These are phyloP conservation scores for Phialemoniopsis sp. DNA, from an alignment of 2,329 filamentous ascomycete species.

Conservation along the genomic window DNA sequence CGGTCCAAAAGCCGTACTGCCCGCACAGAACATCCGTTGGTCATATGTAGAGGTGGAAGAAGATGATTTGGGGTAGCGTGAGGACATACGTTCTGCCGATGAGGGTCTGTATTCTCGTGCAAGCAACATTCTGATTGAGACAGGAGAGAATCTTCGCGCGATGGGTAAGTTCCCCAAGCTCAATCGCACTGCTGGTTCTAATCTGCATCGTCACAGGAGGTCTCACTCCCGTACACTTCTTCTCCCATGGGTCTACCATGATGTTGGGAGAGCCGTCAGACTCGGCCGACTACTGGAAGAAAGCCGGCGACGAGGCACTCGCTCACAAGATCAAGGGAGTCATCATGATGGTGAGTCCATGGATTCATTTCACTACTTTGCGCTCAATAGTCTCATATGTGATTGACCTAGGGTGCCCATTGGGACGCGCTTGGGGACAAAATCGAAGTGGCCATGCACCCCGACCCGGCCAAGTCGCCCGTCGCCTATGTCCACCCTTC, in stretches of 20 bases:
- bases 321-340: slow-evolving; percentile 56
- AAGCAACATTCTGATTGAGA: too few relatives aligned
- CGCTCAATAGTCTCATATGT: slow-evolving; percentile 2
- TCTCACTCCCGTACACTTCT: slow-evolving; percentile 58
- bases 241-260: slow-evolving; percentile 69
- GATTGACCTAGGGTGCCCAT: slow-evolving; percentile 50
- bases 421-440: slow-evolving; percentile 55
- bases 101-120: too few relatives aligned
- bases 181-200: background rate
- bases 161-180: background rate
- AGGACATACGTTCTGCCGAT: too few relatives aligned
- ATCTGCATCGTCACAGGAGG: background rate
- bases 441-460: slow-evolving; percentile 59
- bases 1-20: too few relatives aligned
- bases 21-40: too few relatives aligned
- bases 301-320: slow-evolving; percentile 59
- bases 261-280: slow-evolving; percentile 63
- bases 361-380: background rate
- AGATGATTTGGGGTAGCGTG: too few relatives aligned
- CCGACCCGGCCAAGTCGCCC: slow-evolving; percentile 54
- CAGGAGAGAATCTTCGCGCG: too few relatives aligned
- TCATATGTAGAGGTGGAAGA: too few relatives aligned
- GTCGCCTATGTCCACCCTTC: slow-evolving; percentile 63
- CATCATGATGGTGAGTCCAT: slow-evolving; percentile 54
- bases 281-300: slow-evolving; percentile 63